Evolutionary conservation across 2,329 filamentous ascomycete genomes (phyloP).

Genomic region (Penicillium verrucosum): DNA sequence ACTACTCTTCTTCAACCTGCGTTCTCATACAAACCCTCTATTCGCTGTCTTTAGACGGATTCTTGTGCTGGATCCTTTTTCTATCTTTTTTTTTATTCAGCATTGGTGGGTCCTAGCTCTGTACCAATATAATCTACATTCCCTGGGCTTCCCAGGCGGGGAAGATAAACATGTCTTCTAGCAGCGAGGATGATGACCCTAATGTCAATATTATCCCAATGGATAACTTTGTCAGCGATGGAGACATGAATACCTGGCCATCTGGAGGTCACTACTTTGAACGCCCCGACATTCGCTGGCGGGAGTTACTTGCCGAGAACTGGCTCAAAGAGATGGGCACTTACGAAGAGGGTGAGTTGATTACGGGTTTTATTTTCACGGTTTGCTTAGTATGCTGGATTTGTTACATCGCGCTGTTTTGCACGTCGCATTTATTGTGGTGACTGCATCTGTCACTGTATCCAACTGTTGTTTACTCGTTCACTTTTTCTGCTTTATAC

Average conservation of each 20-base stretch:
- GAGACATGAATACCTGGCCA: conserved; percentile 35
- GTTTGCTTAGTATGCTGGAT: background rate
- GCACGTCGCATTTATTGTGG: background rate
- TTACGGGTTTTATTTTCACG: background rate
- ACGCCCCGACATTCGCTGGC: conserved; percentile 44
- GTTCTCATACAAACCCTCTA: background rate
- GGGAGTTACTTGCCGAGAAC: conserved; percentile 46
- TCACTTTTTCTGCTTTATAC: background rate
- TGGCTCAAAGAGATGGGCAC: conserved; percentile 49
- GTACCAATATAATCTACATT: background rate
- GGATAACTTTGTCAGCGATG: conserved; percentile 39
- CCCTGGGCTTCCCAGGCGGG: background rate
- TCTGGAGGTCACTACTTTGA: conserved; percentile 21
- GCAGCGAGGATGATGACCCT: conserved; percentile 17
- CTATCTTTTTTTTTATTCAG: background rate
- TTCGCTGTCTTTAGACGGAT: background rate
- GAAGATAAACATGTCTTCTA: conserved; percentile 5
- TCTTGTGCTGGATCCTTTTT: background rate
- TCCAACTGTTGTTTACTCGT: background rate
- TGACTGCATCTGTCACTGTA: background rate
- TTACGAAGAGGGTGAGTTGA: conserved; percentile 33
- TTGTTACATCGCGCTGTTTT: background rate
- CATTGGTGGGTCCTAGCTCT: background rate
- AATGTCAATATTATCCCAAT: conserved; percentile 33
- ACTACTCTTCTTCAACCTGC: background rate